Base-by-base conservation (phyloP, 2,329 filamentous ascomycete species). In the Rhynchosporium secalis region DNA sequence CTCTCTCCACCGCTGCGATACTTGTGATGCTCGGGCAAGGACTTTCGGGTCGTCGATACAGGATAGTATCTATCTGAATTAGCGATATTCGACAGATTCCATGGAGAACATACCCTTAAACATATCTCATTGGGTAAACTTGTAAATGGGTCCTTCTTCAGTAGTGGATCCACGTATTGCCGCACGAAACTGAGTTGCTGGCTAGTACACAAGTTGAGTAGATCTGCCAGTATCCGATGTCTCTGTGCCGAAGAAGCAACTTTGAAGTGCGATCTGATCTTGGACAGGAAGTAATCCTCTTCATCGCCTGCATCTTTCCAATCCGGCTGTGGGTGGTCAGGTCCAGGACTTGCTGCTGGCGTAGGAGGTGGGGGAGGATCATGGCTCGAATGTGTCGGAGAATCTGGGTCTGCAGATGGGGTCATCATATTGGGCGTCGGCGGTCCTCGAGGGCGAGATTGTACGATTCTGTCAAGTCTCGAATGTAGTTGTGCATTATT, bases 41-140 rank as follows among this genome's bases (percentile, higher is more conserved):
- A 96, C 96, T 74, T 93, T 95, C 1, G 95, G 93, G 73, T 99
- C 95, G 72, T 99, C 95, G 72, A 99, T 94, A 75, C 96, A 99
- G 48, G 94, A 96, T 56, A 99, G 82, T 67, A 99, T 91, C 90
- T 96, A 72, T 33, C 29, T 4, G 8, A 45, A 60, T 68, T 62
- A 68, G 62, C 60, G 52, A 40, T n/a, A 8, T 60, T 33, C 31
- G 47, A 28, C 1, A n/a, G 43, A 15, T 9, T 56, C 33, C 2
- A 45, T 20, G 28, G 49, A 60, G 56, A 12, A 77, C 88, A 74
- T 83, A 96, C 92, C 72, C 92, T 83, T 64, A 99, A 79, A 75
- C 94, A 98, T 48, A 99, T 79, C 77, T 99, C 95, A 72, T 96
- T 93, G 0, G 95, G 95, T 59, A 99, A 82, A 62, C 89, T 90